Conservation (phyloP, 495 filamentous ascomycete genomes). For the Penicillium arizonense region DNA sequence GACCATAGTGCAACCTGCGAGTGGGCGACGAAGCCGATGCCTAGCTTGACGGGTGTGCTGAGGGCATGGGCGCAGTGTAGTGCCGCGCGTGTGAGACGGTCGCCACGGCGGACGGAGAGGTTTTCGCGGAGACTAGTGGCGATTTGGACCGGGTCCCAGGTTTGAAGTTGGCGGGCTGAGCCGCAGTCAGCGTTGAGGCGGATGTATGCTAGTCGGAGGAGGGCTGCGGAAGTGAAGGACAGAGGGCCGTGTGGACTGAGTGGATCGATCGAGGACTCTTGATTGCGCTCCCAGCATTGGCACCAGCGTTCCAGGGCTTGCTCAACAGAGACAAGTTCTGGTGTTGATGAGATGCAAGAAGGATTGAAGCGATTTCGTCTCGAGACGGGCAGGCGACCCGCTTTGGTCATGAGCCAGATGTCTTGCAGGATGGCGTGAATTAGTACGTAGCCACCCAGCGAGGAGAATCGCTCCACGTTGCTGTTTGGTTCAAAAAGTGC, state of each 20-base stretch:
- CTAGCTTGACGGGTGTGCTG: constrained; percentile 64
- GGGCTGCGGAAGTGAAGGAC: constrained; percentile 65
- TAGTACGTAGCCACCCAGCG: constrained; percentile 64
- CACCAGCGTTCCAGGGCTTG: constrained; percentile 64
- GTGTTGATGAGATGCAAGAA: constrained; percentile 30
- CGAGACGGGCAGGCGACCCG: constrained; percentile 43
- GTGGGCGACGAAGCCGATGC: constrained; percentile 66
- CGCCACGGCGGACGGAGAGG: constrained; percentile 55
- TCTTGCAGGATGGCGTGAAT: constrained; percentile 69
- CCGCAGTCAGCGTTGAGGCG: constrained; percentile 65
- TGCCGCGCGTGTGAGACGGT: constrained; percentile 57
- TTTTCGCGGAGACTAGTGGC: constrained; percentile 57
- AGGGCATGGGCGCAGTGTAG: constrained; percentile 69
- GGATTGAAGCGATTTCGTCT: constrained; percentile 37
- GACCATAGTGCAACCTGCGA: constrained; percentile 70
- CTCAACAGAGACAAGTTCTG: constrained; percentile 55
- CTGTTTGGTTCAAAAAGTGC: constrained; percentile 25
- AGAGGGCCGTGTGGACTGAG: constrained; percentile 56
- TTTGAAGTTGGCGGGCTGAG: constrained; percentile 59
- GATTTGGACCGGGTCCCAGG: constrained; percentile 59
- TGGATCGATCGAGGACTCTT: constrained; percentile 52
- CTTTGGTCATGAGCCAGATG: constrained; percentile 65
- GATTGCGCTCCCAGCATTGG: constrained; percentile 56
- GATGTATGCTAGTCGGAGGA: constrained; percentile 65
- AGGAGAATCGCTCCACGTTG: constrained; percentile 42